Conservation (phyloP, 345 rosid genomes). For the Euphorbia tirucalli region DNA sequence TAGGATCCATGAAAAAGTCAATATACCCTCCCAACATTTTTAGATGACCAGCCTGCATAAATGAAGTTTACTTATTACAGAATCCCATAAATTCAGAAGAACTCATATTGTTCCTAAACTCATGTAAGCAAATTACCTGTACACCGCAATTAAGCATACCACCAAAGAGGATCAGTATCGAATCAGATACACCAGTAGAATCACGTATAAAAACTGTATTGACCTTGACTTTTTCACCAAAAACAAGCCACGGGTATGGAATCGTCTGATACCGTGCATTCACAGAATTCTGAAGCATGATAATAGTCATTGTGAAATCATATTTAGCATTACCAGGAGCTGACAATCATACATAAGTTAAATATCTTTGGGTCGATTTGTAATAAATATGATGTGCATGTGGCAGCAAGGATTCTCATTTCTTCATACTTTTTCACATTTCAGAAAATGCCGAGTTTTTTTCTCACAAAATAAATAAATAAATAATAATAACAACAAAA, state of each 20-base stretch:
- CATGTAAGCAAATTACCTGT: constrained; percentile 47
- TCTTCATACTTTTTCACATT: too few relatives aligned
- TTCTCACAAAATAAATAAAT: too few relatives aligned
- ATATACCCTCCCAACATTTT: constrained; percentile 91
- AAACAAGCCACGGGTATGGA: constrained; percentile 95
- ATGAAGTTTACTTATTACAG: constrained; percentile 4
- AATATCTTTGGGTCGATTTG: neutral
- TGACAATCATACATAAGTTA: neutral
- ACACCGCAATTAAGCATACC: constrained; percentile 66
- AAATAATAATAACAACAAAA: too few relatives aligned
- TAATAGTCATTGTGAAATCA: neutral
- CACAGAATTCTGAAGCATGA: constrained; percentile 82
- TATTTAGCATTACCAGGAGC: neutral
- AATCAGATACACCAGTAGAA: constrained; percentile 97
- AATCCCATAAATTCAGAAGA: constrained; percentile 1
- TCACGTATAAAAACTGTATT: constrained; percentile 89
- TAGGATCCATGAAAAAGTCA: constrained; percentile 92
- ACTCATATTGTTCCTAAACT: neutral
- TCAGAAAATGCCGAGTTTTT: too few relatives aligned
- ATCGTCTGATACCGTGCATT: constrained; percentile 82
- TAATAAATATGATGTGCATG: neutral
- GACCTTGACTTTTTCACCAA: constrained; percentile 94
- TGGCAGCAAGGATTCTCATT: neutral
- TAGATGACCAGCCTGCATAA: constrained; percentile 76
- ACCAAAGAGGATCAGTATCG: constrained; percentile 81